phyloP scores from a whole-genome alignment of 2,329 filamentous ascomycete species.

The Claviceps monticola region DNA sequence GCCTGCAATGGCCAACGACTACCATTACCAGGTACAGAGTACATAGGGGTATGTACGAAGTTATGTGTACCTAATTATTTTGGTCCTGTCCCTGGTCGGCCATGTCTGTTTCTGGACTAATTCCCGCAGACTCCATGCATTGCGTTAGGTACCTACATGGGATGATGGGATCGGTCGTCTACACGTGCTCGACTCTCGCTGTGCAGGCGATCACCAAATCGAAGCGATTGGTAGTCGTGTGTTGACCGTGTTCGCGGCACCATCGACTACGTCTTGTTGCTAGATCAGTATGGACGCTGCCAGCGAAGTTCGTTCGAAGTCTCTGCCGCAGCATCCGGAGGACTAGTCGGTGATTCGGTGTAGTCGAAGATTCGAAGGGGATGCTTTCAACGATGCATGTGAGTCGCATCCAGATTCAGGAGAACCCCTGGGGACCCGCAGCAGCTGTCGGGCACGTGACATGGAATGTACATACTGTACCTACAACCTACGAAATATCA shows the following conservation, averaged over 20 bases:
- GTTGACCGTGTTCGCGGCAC: neutral
- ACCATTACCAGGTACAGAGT: neutral
- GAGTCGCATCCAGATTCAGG: too few relatives aligned
- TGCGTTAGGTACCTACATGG: too few relatives aligned
- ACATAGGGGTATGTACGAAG: too few relatives aligned
- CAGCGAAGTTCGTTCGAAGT: too few relatives aligned
- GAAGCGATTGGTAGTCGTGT: neutral
- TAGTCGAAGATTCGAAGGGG: too few relatives aligned
- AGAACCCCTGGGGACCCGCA: neutral
- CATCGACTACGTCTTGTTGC: neutral
- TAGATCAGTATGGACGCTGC: neutral
- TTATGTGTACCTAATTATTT: too few relatives aligned
- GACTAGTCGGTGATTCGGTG: too few relatives aligned
- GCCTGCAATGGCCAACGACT: neutral
- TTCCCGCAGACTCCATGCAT: neutral
- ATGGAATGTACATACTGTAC: neutral
- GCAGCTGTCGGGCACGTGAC: slow-evolving; percentile 2
- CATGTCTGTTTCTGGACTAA: neutral
- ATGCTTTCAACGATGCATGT: too few relatives aligned
- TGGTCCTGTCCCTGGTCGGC: neutral
- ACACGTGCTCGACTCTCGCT: neutral
- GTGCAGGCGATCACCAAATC: neutral
- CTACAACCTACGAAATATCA: too few relatives aligned
- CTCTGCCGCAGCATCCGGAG: too few relatives aligned
- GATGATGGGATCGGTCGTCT: neutral